Conservation (phyloP, 139 green algal genomes). For the Picochlorum sp. region DNA sequence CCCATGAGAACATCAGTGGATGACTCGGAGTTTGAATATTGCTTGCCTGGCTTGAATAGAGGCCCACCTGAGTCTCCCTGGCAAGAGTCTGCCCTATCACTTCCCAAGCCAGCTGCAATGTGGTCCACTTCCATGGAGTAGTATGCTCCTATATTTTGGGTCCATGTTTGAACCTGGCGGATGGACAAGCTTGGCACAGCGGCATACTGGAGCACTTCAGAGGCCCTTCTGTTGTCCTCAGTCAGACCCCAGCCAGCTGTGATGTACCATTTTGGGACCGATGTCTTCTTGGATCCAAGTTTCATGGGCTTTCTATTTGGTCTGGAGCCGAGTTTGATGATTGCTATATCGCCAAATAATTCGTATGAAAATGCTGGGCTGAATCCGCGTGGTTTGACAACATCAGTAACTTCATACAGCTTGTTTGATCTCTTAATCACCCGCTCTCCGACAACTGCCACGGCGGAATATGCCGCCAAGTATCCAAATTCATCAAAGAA, state of each 20-base stretch:
- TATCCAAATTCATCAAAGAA: background rate
- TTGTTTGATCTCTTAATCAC: background rate
- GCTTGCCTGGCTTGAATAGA: background rate
- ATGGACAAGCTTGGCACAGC: background rate
- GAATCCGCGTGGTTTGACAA: background rate
- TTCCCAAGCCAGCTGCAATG: background rate
- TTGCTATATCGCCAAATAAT: background rate
- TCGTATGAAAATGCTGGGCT: background rate
- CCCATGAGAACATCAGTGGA: background rate
- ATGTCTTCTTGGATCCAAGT: background rate
- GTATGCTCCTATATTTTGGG: background rate
- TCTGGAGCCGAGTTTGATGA: background rate
- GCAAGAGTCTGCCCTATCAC: background rate
- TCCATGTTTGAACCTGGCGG: background rate
- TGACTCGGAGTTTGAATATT: background rate
- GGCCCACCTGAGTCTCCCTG: background rate
- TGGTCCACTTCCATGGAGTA: conserved; percentile 1
- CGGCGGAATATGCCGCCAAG: too few species aligned
- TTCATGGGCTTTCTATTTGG: conserved; percentile 1
- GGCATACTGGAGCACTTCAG: background rate
- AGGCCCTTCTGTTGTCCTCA: background rate
- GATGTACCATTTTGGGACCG: background rate
- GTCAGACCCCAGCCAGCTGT: conserved; percentile 1
- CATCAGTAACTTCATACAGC: background rate
- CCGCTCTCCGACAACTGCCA: background rate